A percentile compares a stretch with the other conserved stretches of the same genome.
These are phyloP conservation scores for Pelargonium citronellum DNA, from an alignment of 441 rosid species.

Conservation along the genomic window DNA sequence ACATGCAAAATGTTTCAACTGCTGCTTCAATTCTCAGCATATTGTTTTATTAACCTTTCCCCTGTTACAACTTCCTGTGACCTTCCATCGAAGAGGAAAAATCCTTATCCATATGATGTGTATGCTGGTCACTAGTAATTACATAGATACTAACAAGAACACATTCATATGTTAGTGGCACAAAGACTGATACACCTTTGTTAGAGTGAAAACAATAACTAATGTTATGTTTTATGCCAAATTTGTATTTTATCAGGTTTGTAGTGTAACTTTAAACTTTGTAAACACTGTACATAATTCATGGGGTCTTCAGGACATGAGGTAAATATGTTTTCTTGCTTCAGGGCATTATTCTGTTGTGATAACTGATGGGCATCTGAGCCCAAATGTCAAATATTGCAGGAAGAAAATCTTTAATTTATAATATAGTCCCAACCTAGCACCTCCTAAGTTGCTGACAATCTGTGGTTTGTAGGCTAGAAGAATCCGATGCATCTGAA, in stretches of 20 bases:
- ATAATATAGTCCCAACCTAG: background rate
- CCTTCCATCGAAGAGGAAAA: background rate
- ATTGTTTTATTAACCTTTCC: too few species aligned
- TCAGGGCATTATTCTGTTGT: too few species aligned
- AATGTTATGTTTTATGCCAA: background rate
- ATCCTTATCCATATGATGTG: background rate
- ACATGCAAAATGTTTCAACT: background rate
- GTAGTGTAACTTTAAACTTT: background rate
- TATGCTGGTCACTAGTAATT: too few species aligned
- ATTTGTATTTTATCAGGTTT: background rate
- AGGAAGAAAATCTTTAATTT: background rate
- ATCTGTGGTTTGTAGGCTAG: slow-evolving; percentile 42
- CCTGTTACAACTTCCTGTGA: too few species aligned
- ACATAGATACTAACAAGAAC: too few species aligned
- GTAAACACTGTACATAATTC: background rate
- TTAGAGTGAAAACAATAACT: background rate
- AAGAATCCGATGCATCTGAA: slow-evolving; percentile 47
- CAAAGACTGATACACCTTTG: background rate
- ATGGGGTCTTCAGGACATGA: background rate
- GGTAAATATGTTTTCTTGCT: background rate
- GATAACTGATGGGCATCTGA: background rate
- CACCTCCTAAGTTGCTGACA: slow-evolving; percentile 7
- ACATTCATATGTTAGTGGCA: background rate
- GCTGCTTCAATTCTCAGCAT: background rate
- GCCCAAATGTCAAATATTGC: background rate